Evolutionary conservation across 768 basidiomycete genomes (phyloP).

Genomic region (Cyclocybe cylindracea): DNA sequence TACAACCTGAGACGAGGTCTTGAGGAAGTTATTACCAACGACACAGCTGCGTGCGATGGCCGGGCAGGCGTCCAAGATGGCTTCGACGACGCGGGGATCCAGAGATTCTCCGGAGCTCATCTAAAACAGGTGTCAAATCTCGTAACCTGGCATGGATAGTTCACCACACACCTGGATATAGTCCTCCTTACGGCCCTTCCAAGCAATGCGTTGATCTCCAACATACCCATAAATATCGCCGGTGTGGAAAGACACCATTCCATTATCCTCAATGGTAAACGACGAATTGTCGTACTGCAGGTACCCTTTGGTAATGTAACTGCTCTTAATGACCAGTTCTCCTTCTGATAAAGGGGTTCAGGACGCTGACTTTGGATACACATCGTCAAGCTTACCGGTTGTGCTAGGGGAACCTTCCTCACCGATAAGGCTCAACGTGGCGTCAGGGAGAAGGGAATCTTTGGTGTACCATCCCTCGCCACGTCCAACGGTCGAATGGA

Average conservation of each 20-base stretch:
- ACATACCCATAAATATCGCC: conserved; percentile 31
- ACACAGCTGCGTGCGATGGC: conserved; percentile 27
- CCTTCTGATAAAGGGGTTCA: conserved; percentile 22
- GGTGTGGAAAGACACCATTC: conserved; percentile 29
- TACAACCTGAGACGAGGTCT: conserved; percentile 26
- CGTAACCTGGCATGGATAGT: neutral
- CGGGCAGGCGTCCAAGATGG: conserved; percentile 23
- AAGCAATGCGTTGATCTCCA: conserved; percentile 21
- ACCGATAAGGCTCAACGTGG: conserved; percentile 23
- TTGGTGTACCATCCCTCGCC: conserved; percentile 21
- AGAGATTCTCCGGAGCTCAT: conserved; percentile 34
- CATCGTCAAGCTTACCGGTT: conserved; percentile 15
- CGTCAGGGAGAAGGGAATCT: conserved; percentile 26
- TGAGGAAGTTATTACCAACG: conserved; percentile 35
- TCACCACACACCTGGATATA: conserved; percentile 28
- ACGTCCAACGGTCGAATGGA: conserved; percentile 24
- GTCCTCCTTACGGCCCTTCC: conserved; percentile 36
- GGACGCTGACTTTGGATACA: neutral
- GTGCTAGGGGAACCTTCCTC: conserved; percentile 18
- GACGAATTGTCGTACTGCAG: conserved; percentile 25
- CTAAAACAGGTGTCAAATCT: conserved; percentile 14
- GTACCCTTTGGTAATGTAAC: conserved; percentile 27
- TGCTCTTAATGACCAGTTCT: conserved; percentile 31
- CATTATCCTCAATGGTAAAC: conserved; percentile 26
- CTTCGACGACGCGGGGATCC: conserved; percentile 33